phyloP scores from a whole-genome alignment of 2,329 filamentous ascomycete species.

The Colletotrichum sublineola region DNA sequence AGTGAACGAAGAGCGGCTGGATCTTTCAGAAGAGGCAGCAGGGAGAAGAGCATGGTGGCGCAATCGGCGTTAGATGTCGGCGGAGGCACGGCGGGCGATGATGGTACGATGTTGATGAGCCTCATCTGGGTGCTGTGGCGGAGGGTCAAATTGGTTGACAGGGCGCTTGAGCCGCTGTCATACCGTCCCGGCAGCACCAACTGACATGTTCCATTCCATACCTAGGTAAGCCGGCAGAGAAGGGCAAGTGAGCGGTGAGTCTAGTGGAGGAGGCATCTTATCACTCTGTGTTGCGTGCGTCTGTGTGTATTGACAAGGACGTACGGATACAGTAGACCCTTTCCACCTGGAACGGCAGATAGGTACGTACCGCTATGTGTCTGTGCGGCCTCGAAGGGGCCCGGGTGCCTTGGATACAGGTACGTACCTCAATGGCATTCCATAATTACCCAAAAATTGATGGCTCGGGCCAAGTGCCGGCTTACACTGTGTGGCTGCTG shows the following conservation, averaged over 20 bases:
- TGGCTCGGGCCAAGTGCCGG: constrained; percentile 1
- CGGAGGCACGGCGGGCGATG: not conserved
- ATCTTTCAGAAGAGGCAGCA: not conserved
- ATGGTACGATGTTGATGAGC: not conserved
- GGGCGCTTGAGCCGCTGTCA: not conserved
- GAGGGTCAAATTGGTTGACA: not conserved
- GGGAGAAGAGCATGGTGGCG: not conserved
- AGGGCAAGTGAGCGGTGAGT: constrained; percentile 4
- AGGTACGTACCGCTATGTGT: no score
- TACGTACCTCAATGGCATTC: not conserved
- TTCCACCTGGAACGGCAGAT: no score
- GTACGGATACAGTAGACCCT: no score
- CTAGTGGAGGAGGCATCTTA: not conserved
- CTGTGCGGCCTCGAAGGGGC: no score
- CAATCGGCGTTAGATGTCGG: not conserved
- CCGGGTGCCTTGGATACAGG: no score
- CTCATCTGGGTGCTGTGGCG: not conserved
- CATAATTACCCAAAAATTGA: not conserved
- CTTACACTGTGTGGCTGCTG: not conserved
- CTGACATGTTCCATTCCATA: not conserved
- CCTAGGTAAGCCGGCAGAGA: no score
- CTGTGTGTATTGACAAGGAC: not conserved
- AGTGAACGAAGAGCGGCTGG: not conserved
- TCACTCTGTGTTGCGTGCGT: not conserved
- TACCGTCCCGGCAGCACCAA: no score